These are phyloP conservation scores for Penicillium digitatum DNA, from an alignment of 2,329 filamentous ascomycete species.

Conservation along the genomic window DNA sequence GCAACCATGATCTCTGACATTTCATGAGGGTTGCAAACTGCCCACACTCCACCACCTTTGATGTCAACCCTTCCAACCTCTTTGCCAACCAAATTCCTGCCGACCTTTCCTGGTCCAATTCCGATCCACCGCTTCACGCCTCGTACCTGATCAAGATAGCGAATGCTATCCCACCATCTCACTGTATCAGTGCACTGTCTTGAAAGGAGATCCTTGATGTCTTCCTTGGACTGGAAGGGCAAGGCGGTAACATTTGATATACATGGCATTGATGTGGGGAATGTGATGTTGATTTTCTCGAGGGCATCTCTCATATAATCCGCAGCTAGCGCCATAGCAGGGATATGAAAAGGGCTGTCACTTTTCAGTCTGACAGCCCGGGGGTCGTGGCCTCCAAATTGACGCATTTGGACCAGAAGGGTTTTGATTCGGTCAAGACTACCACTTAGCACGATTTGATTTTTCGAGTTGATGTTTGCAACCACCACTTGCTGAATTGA, in stretches of 20 bases:
- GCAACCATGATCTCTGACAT: slow-evolving; percentile 65
- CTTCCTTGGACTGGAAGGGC: slow-evolving; percentile 68
- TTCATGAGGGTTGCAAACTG: slow-evolving; percentile 74
- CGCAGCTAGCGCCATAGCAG: slow-evolving; percentile 83
- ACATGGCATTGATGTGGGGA: slow-evolving; percentile 70
- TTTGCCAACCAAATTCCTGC: slow-evolving; percentile 87
- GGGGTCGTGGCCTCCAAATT: slow-evolving; percentile 89
- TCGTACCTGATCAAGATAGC: slow-evolving; percentile 78
- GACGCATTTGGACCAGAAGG: slow-evolving; percentile 76
- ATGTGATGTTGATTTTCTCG: slow-evolving; percentile 61
- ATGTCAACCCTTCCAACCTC: slow-evolving; percentile 80
- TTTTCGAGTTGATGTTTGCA: slow-evolving; percentile 92
- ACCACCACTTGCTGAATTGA: slow-evolving; percentile 84
- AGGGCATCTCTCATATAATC: slow-evolving; percentile 68
- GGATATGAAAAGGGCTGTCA: slow-evolving; percentile 86
- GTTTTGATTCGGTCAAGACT: slow-evolving; percentile 77
- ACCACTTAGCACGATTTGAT: slow-evolving; percentile 91
- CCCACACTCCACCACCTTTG: slow-evolving; percentile 91
- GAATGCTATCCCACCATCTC: slow-evolving; percentile 89
- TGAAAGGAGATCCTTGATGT: slow-evolving; percentile 75
- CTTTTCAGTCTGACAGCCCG: slow-evolving; percentile 80
- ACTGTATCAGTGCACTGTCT: slow-evolving; percentile 88
- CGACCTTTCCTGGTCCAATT: slow-evolving; percentile 90
- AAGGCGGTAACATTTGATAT: slow-evolving; percentile 81
- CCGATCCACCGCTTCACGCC: slow-evolving; percentile 83